Base-by-base conservation (phyloP, 228 moss, liverwort and hornwort species). In the Sphagnum magellanicum region DNA sequence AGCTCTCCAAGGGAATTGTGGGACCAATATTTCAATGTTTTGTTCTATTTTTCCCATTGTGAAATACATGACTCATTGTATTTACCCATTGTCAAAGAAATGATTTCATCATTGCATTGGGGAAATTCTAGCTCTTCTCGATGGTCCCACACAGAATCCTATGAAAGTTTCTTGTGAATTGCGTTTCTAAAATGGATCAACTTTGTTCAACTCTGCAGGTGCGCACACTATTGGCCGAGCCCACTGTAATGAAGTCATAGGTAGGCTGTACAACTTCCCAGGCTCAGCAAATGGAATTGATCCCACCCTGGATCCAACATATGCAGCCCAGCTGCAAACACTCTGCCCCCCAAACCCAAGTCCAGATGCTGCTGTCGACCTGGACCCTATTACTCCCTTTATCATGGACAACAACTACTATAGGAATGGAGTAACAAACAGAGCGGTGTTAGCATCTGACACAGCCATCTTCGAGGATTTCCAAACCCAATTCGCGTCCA, bases 381-480 rank as follows among this genome's bases (percentile, higher is more conserved):
- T 91, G 77, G 88, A 94, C 75, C 71, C 82, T 16, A 0, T 48
- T 1, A 80, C 86, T 14, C 75, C 85, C 60, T 47, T 77, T 47
- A 52, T 79, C 65, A 77, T 79, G 82, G 81, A 86, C 86, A 91
- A 74, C 81, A 69, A 74, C 46, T 94, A 91, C 79, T 94, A 77
- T 77, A 60, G 57, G 11, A 89, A 84, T 4, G 86, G 91, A 6
- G 75, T 75, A 59, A 70, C 70, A 0, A 72, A 83, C 4, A 66
- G 50, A 10, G 94, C 87, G 49, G 53, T 89, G 16, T 88, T 94
- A 78, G 67, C 75, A 12, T 88, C 88, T 66, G 94, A 94, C 75
- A 77, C 76, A 55, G 79, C 79, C 3, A 81, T 94, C 3, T 79
- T 91, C 62, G 52, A 64, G 60, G 81, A 83, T 69, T 65, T 83